A percentile compares a stretch with the other conserved stretches of the same genome.
Evolutionary conservation across 345 rosid species (phyloP).

Genomic region (Lagerstroemia speciosa): DNA sequence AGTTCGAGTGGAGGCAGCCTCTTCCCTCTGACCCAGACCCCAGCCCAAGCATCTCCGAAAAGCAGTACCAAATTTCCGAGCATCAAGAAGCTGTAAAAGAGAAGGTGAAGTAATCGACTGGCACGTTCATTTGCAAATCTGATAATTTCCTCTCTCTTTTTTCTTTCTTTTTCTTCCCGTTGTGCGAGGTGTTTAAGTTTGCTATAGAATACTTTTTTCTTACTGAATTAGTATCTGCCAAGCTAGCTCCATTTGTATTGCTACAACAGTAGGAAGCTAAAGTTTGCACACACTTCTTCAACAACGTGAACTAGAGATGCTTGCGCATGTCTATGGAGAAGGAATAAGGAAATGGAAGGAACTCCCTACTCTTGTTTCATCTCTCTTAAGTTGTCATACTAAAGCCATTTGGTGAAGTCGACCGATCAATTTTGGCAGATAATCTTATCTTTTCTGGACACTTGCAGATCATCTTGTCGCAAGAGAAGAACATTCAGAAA

Average conservation of each 20-base stretch:
- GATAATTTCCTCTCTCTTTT: no score
- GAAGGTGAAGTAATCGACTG: constrained; percentile 34
- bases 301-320: neutral
- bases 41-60: constrained; percentile 35
- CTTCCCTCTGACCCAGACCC: constrained; percentile 55
- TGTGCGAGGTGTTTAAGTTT: neutral
- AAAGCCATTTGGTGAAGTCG: neutral
- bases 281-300: neutral
- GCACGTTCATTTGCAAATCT: neutral
- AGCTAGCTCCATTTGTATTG: neutral
- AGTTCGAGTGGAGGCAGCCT: constrained; percentile 90
- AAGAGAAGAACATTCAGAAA: constrained; percentile 71
- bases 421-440: neutral
- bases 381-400: neutral
- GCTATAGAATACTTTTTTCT: neutral
- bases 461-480: constrained; percentile 71
- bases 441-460: constrained; percentile 2
- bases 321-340: neutral
- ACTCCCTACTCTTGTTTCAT: neutral
- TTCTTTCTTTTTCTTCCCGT: neutral
- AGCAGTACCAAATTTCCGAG: constrained; percentile 45
- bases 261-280: neutral
- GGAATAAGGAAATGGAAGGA: neutral
- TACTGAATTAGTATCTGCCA: neutral
- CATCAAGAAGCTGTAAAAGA: constrained; percentile 74